Conservation (phyloP, 2,329 filamentous ascomycete species). For the Colletotrichum sp. region DNA sequence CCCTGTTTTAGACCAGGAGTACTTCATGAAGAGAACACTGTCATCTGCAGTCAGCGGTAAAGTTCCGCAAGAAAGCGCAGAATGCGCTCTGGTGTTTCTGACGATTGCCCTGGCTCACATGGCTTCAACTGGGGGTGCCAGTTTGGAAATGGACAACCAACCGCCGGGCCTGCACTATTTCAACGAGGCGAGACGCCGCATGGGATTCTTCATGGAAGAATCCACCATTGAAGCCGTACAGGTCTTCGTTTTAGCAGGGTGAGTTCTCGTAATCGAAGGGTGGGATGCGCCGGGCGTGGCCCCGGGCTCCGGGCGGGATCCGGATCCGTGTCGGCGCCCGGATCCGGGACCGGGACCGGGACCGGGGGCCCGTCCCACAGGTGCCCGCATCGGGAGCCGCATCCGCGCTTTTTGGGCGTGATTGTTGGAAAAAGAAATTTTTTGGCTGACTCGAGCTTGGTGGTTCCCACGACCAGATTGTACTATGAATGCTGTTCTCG, state of each 20-base stretch:
- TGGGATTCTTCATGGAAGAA: conserved; percentile 61
- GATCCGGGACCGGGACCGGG: too few relatives aligned
- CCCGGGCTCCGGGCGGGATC: neutral
- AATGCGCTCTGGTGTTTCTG: conserved; percentile 59
- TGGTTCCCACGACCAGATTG: conserved; percentile 37
- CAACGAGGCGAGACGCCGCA: conserved; percentile 65
- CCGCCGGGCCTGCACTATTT: conserved; percentile 65
- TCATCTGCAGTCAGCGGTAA: conserved; percentile 49
- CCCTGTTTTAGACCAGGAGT: conserved; percentile 63
- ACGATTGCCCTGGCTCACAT: conserved; percentile 65
- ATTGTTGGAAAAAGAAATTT: neutral
- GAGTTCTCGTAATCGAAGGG: conserved; percentile 23
- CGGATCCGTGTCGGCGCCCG: neutral
- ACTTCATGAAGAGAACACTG: conserved; percentile 54
- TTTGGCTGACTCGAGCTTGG: neutral
- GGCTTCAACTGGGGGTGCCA: conserved; percentile 49
- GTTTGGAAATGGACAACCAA: conserved; percentile 41
- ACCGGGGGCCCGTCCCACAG: neutral
- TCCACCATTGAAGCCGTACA: conserved; percentile 65
- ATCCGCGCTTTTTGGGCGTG: neutral
- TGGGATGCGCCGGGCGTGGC: neutral
- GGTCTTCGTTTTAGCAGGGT: conserved; percentile 62
- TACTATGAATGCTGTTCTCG: conserved; percentile 57
- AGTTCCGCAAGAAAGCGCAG: conserved; percentile 50
- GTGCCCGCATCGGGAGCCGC: neutral